Evolutionary conservation across 176 grass and related monocot species (phyloP).

Genomic region (Zoysia japonica): DNA sequence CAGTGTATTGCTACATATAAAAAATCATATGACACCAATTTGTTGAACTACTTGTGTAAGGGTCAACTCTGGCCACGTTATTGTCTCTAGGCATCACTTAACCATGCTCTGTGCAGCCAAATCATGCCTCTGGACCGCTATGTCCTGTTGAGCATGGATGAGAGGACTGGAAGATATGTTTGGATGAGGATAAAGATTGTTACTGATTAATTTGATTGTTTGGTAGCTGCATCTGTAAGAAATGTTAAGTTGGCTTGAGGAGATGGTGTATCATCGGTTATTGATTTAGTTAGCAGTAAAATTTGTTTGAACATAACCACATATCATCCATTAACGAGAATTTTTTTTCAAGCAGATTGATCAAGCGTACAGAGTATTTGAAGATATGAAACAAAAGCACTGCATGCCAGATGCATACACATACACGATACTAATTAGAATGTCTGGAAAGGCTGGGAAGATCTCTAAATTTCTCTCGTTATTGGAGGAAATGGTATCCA

Average conservation of each 20-base stretch:
- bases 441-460: constrained; percentile 74
- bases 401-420: constrained; percentile 83
- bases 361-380: constrained; percentile 82
- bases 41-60: not conserved
- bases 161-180: not conserved
- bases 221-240: not conserved
- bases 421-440: constrained; percentile 93
- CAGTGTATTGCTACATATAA: not conserved
- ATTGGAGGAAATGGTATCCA: constrained; percentile 85
- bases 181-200: not conserved
- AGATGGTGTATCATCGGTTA: not conserved
- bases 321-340: constrained; percentile 12
- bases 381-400: constrained; percentile 89
- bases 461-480: constrained; percentile 62
- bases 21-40: not conserved
- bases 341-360: constrained; percentile 63
- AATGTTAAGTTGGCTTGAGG: not conserved
- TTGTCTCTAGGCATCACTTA: not conserved
- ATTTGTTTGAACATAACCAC: not conserved
- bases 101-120: not conserved
- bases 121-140: not conserved
- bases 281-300: constrained; percentile 10
- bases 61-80: not conserved
- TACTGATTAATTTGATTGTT: not conserved
- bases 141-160: not conserved